phyloP scores from a whole-genome alignment of 2,329 filamentous ascomycete species.

The Phialophora chinensis region DNA sequence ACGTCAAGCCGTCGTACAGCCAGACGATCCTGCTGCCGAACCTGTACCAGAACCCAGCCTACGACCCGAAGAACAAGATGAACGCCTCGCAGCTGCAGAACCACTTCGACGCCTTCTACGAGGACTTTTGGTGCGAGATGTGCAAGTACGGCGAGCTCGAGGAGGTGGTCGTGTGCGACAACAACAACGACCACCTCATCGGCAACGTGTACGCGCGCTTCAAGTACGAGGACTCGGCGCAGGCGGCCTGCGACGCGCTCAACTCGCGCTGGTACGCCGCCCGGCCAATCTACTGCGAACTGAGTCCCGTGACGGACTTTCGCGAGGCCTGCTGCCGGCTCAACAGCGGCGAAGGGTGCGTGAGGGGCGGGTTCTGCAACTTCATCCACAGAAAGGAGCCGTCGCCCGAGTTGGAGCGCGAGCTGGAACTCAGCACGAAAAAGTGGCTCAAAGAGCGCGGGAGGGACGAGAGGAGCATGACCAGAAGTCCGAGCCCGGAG shows the following conservation, averaged over 20 bases:
- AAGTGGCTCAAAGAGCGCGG: conserved; percentile 92
- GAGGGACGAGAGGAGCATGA: conserved; percentile 80
- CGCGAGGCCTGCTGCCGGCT: conserved; percentile 95
- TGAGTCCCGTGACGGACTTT: conserved; percentile 96
- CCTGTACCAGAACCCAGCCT: conserved; percentile 98
- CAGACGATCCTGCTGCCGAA: conserved; percentile 98
- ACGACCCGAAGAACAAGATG: conserved; percentile 97
- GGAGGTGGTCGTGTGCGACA: conserved; percentile 98
- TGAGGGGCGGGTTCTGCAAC: conserved; percentile 96
- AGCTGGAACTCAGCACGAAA: conserved; percentile 86
- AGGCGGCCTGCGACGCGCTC: conserved; percentile 89
- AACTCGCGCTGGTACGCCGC: conserved; percentile 97
- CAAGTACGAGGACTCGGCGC: conserved; percentile 98
- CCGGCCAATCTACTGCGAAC: conserved; percentile 95
- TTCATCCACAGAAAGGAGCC: conserved; percentile 99
- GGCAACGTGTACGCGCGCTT: conserved; percentile 99
- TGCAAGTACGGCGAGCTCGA: conserved; percentile 98
- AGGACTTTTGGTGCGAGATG: conserved; percentile 99
- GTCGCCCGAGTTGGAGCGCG: conserved; percentile 81
- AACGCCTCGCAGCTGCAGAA: conserved; percentile 95
- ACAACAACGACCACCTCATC: conserved; percentile 99
- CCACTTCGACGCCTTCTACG: conserved; percentile 99
- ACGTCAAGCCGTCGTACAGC: conserved; percentile 97
- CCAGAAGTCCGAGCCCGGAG: conserved; percentile 84
- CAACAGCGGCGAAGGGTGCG: conserved; percentile 93